Base-by-base conservation (phyloP, 192 early-diverging fungal genomes). In the Coemansia sp. region DNA sequence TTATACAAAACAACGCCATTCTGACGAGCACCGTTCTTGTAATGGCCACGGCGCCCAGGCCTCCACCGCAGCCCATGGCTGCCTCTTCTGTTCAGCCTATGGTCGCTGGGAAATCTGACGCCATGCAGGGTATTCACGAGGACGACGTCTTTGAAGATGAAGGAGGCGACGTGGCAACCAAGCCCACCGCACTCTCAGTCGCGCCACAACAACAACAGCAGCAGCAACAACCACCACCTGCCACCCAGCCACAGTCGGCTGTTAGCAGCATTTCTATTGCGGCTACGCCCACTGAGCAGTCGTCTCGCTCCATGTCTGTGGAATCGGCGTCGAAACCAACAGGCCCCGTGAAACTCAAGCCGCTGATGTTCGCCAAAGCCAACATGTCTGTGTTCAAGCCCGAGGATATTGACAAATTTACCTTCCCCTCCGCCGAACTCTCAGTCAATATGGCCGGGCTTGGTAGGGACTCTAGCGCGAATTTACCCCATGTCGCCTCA, bases 381-480 rank as follows among this genome's bases (percentile, higher is more conserved):
- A 58, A 44, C 37, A 52, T 61, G 45, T 65, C 78, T 4, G 65
- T 67, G 9, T 81, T 81, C 70, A 81, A 75, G 61, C 78, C 78
- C 29, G 69, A 71, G 0, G 78, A 81, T 35, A 40, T 81, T 20
- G 78, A 81, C 73, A 75, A 81, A 65, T 81, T 81, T 16, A 75
- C 73, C 12, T 81, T 81, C 61, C 78, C 78, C 1, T 69, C 78
- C 4, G 64, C 69, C 34, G 64, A 72, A 11, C 65, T 67, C 1
- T 65, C 69, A 0, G 78, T 80, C 30, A 80, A 80, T 47, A 62
- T 75, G 41, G 69, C 68, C 9, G 65, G 72, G 0, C 67, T 66
- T 12, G 59, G 50, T 24, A 52, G 58, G 13, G 59, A 55, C 3
- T 27, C 37, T 13, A 30, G 55, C 11, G 45, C 45, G n/a, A 47